These are phyloP conservation scores for Metarhizium sp. DNA, from an alignment of 2,329 filamentous ascomycete genomes.

Conservation along the genomic window DNA sequence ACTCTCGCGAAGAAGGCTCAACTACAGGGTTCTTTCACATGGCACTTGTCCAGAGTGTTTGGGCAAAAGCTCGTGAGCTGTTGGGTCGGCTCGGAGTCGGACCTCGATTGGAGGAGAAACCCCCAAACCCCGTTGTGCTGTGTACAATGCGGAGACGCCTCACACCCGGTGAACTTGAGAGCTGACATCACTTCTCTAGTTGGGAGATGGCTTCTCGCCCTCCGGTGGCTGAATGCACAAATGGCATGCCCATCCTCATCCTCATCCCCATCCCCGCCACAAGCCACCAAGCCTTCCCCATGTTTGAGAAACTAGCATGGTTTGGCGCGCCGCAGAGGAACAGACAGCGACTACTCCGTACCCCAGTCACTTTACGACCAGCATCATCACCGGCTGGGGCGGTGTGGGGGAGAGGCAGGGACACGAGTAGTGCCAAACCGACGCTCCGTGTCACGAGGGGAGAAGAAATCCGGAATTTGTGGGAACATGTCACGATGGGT, in stretches of 20 bases:
- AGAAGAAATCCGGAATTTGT: neutral
- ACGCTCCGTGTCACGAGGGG: neutral
- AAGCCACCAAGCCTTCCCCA: neutral
- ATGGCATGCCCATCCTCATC: neutral
- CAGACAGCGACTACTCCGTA: neutral
- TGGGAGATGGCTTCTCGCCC: too few species aligned
- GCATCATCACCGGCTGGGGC: neutral
- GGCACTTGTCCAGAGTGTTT: neutral
- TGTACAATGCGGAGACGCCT: slow-evolving; percentile 1
- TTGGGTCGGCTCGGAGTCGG: neutral
- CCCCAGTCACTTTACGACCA: neutral
- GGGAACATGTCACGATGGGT: neutral
- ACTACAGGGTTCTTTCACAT: slow-evolving; percentile 1
- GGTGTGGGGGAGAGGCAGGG: neutral
- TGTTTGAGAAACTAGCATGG: neutral
- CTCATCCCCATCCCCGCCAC: neutral
- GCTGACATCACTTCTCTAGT: neutral
- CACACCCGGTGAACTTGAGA: neutral
- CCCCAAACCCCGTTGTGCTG: neutral
- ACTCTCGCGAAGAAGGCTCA: neutral
- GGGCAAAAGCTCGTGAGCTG: neutral
- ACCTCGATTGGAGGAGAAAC: neutral
- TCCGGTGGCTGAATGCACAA: neutral
- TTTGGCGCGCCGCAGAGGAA: neutral
- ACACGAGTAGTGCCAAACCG: neutral